Conservation (phyloP, 2,329 filamentous ascomycete species). For the Rutstroemia sp. region DNA sequence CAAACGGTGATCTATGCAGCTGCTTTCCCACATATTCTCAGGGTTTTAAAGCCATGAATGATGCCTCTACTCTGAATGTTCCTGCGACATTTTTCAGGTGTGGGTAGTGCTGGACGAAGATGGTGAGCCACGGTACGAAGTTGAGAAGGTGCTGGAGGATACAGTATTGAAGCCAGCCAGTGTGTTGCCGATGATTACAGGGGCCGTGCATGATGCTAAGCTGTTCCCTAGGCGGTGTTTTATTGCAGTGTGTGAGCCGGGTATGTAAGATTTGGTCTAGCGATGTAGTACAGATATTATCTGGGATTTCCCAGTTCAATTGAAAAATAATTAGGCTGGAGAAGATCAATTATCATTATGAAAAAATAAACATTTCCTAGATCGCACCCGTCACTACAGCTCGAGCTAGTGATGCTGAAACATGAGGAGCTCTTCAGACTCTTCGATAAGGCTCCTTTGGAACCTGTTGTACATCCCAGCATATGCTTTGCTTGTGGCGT, state of each 20-base stretch:
- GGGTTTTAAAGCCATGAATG: conserved; percentile 13
- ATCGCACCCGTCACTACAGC: no score
- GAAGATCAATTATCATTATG: no score
- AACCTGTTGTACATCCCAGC: no score
- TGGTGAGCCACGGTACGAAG: neutral
- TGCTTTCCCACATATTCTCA: conserved; percentile 26
- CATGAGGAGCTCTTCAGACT: no score
- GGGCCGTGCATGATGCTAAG: neutral
- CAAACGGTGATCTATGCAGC: conserved; percentile 31
- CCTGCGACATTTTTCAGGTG: neutral
- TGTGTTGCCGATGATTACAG: neutral
- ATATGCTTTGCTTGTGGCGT: no score
- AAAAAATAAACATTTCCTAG: no score
- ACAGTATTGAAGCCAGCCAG: neutral
- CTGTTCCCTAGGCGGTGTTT: neutral
- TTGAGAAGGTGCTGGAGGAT: neutral
- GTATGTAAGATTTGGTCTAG: no score
- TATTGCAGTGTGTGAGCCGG: neutral
- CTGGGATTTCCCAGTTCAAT: no score
- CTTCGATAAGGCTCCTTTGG: no score
- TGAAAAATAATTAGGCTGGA: no score
- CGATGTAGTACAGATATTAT: no score
- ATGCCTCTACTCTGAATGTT: conserved; percentile 13
- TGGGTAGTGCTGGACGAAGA: neutral
- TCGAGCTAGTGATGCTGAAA: no score